phyloP scores from a whole-genome alignment of 2,329 filamentous ascomycete genomes.

The Triangularia setosa region DNA sequence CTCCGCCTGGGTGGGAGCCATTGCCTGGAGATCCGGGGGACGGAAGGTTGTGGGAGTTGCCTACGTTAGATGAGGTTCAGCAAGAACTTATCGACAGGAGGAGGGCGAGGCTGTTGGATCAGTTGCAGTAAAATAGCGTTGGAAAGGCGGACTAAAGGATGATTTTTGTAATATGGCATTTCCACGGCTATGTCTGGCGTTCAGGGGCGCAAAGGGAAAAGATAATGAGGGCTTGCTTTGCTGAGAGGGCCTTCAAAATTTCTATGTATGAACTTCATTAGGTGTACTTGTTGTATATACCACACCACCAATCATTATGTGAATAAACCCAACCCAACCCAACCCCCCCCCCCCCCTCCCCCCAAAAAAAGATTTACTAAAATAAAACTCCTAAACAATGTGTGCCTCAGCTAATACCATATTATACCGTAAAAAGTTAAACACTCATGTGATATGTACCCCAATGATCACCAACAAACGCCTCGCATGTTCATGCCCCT shows the following conservation, averaged over 20 bases:
- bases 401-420: not conserved
- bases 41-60: conserved; percentile 76
- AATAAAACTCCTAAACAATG: not conserved
- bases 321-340: not conserved
- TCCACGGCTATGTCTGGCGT: conserved; percentile 21
- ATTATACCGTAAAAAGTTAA: not conserved
- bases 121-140: conserved; percentile 46
- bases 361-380: too few species aligned
- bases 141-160: not conserved
- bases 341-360: too few species aligned
- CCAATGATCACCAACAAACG: not conserved
- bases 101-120: conserved; percentile 78
- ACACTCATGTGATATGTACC: not conserved
- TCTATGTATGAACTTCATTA: not conserved
- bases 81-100: conserved; percentile 85
- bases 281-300: not conserved
- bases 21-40: conserved; percentile 85
- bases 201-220: conserved; percentile 10
- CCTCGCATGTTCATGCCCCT: conserved; percentile 28
- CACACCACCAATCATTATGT: not conserved
- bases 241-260: not conserved
- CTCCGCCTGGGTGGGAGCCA: conserved; percentile 72
- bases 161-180: conserved; percentile 17
- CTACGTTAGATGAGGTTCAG: conserved; percentile 88
- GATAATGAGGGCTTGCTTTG: not conserved